phyloP scores from a whole-genome alignment of 192 early-diverging fungal species.

The Coemansia erecta region DNA sequence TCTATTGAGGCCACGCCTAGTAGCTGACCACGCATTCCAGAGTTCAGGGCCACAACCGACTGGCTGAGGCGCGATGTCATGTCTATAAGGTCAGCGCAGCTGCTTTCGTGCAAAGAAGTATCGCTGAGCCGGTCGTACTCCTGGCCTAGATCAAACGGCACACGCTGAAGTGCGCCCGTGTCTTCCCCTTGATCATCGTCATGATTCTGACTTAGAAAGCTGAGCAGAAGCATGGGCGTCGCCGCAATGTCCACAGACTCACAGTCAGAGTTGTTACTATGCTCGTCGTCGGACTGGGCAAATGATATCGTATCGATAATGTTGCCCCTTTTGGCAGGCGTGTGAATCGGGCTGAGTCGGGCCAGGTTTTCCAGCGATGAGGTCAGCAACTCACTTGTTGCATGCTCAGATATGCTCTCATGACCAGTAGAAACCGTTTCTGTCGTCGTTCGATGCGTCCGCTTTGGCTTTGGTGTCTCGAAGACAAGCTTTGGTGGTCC shows the following conservation, averaged over 20 bases:
- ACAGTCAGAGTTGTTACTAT: not conserved
- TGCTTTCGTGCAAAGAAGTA: slow-evolving; percentile 12
- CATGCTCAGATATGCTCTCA: too few species aligned
- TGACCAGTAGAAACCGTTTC: too few species aligned
- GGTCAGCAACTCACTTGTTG: too few species aligned
- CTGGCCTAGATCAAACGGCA: slow-evolving; percentile 16
- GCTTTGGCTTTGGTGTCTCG: too few species aligned
- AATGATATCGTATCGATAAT: slow-evolving; percentile 27
- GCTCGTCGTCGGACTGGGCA: slow-evolving; percentile 7
- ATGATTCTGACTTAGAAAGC: slow-evolving; percentile 6
- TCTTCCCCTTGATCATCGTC: slow-evolving; percentile 9
- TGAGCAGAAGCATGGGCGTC: slow-evolving; percentile 17
- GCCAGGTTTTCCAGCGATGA: too few species aligned
- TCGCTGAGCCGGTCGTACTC: too few species aligned
- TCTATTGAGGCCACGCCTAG: not conserved
- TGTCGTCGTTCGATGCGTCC: too few species aligned
- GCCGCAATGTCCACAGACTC: slow-evolving; percentile 6
- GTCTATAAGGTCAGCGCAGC: slow-evolving; percentile 23
- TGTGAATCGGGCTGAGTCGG: not conserved
- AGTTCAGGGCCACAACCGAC: slow-evolving; percentile 35
- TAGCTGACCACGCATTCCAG: slow-evolving; percentile 28
- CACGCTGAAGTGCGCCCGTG: not conserved
- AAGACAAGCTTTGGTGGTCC: too few species aligned
- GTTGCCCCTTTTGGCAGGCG: slow-evolving; percentile 1
- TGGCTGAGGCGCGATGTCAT: slow-evolving; percentile 32